phyloP scores from a whole-genome alignment of 768 basidiomycete species.

The Suillus tomentosus region DNA sequence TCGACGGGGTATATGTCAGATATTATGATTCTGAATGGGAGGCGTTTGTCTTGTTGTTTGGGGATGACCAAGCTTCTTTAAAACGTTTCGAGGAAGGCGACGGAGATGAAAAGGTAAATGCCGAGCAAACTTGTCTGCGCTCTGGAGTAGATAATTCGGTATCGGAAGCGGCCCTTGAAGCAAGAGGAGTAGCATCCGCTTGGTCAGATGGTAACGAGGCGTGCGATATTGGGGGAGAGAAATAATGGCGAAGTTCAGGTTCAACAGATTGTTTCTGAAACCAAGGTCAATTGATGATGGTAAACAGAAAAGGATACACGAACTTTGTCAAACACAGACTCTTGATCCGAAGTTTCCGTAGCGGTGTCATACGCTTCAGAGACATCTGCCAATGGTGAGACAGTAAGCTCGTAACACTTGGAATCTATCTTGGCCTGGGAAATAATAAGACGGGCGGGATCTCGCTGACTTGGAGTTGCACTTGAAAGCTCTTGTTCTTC shows the following conservation, averaged over 20 bases:
- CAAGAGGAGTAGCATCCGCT: conserved; percentile 32
- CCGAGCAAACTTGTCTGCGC: conserved; percentile 67
- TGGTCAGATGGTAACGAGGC: conserved; percentile 33
- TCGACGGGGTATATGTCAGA: conserved; percentile 4
- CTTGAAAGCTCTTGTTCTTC: conserved; percentile 43
- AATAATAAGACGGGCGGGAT: conserved; percentile 29
- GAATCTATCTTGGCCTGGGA: conserved; percentile 64
- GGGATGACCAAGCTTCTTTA: conserved; percentile 42
- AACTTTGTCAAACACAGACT: conserved; percentile 50
- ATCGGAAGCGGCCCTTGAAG: conserved; percentile 27
- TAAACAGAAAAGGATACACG: conserved; percentile 20
- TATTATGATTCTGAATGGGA: conserved; percentile 27
- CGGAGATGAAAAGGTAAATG: conserved; percentile 80
- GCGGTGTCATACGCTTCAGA: conserved; percentile 62
- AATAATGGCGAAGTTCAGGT: conserved; percentile 60
- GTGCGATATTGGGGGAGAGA: conserved; percentile 27
- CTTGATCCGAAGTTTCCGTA: conserved; percentile 29
- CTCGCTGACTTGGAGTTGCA: conserved; percentile 26
- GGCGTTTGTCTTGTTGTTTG: conserved; percentile 24
- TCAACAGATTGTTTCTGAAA: conserved; percentile 55
- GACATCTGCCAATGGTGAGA: conserved; percentile 77
- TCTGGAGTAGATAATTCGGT: conserved; percentile 70
- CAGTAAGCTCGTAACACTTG: conserved; percentile 80
- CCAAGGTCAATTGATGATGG: conserved; percentile 10
- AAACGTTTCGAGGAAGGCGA: conserved; percentile 61